phyloP scores from a whole-genome alignment of 1,284 basidiomycete species.

The Cutaneotrichosporon cutaneum region DNA sequence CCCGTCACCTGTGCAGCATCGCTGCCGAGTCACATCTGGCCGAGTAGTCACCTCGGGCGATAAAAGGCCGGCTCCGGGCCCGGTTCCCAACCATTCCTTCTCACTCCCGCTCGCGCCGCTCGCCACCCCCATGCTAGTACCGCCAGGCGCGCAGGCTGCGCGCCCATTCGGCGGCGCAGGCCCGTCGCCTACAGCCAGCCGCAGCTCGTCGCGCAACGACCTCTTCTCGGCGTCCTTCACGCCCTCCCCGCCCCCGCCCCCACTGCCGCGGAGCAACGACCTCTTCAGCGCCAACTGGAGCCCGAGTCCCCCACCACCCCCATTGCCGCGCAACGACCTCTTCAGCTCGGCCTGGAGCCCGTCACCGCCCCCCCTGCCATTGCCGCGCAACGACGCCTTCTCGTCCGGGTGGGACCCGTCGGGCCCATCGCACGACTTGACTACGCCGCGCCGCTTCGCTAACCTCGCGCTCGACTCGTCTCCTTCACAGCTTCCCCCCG shows the following conservation, averaged over 20 bases:
- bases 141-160: background rate
- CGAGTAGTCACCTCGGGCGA: too few species aligned
- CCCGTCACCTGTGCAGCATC: too few species aligned
- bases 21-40: too few species aligned
- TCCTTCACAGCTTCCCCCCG: background rate
- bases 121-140: too few species aligned
- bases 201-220: slow-evolving; percentile 34
- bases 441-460: background rate
- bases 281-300: background rate
- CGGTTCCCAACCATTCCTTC: too few species aligned
- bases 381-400: background rate
- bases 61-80: too few species aligned
- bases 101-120: too few species aligned
- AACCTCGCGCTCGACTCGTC: background rate
- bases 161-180: background rate
- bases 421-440: background rate
- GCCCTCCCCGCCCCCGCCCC: slow-evolving; percentile 34
- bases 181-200: too few species aligned
- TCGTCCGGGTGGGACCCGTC: background rate
- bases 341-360: background rate
- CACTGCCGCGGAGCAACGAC: slow-evolving; percentile 19
- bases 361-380: background rate
- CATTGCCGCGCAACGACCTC: slow-evolving; percentile 24
- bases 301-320: background rate
- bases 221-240: slow-evolving; percentile 38